These are phyloP conservation scores for Apiospora hydei DNA, from an alignment of 2,329 filamentous ascomycete species.

Conservation along the genomic window DNA sequence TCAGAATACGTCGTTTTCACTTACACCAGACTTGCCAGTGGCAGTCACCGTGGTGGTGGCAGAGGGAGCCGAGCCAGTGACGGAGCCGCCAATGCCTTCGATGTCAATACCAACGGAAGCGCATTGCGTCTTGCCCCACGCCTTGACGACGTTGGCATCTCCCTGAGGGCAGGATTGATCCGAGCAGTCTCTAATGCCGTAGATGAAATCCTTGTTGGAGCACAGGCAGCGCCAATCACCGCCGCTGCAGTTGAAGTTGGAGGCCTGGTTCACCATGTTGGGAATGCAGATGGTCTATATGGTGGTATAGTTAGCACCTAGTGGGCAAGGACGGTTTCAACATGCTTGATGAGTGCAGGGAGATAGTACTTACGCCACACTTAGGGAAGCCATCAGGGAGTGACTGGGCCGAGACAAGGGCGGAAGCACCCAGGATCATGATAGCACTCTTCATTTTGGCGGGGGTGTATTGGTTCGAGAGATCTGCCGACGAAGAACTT, in stretches of 20 bases:
- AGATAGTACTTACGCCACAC: conserved; percentile 22
- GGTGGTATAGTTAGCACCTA: background rate
- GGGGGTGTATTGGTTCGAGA: conserved; percentile 10
- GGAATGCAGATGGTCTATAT: conserved; percentile 8
- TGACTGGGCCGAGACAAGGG: conserved; percentile 14
- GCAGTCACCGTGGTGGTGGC: conserved; percentile 13
- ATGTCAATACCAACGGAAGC: conserved; percentile 15
- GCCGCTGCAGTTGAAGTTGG: background rate
- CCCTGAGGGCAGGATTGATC: conserved; percentile 5
- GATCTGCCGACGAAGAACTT: conserved; percentile 3
- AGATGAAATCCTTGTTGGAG: conserved; percentile 13
- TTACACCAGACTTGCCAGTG: conserved; percentile 5
- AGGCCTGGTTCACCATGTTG: conserved; percentile 21
- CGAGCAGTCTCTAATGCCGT: conserved; percentile 23
- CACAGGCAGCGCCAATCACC: conserved; percentile 16
- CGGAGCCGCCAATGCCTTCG: background rate
- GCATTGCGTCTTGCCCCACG: conserved; percentile 4
- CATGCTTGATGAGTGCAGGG: background rate
- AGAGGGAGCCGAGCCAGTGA: conserved; percentile 1
- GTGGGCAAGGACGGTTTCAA: too few relatives aligned
- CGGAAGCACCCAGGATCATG: conserved; percentile 21
- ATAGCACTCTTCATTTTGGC: conserved; percentile 20
- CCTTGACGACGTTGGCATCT: conserved; percentile 2
- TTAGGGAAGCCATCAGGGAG: conserved; percentile 1
- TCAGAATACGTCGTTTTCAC: background rate